Percentiles rank a stretch among this genome's conserved stretches.
phyloP scores from a whole-genome alignment of 2,329 filamentous ascomycete species.

The Dactylellina leptospora region DNA sequence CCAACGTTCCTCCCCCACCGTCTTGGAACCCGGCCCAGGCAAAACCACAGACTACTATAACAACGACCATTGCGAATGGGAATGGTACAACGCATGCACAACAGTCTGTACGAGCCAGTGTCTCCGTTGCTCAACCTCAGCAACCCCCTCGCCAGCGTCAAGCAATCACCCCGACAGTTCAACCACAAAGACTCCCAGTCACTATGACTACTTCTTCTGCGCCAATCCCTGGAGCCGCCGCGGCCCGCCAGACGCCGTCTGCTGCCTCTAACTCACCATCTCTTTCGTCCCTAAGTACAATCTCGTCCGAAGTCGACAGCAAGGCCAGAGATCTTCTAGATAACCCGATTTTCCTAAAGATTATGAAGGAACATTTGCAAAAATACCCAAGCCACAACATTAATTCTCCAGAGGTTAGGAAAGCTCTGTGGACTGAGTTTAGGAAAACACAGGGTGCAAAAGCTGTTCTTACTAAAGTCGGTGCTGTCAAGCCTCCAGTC shows the following conservation, averaged over 20 bases:
- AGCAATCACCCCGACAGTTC: slow-evolving; percentile 1
- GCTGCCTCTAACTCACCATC: slow-evolving; percentile 3
- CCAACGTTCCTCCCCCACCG: slow-evolving; percentile 32
- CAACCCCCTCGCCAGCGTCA: slow-evolving; percentile 12
- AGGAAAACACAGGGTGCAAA: slow-evolving; percentile 27
- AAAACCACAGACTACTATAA: slow-evolving; percentile 5
- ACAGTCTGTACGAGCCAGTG: slow-evolving; percentile 10
- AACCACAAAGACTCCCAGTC: not conserved
- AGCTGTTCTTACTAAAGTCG: slow-evolving; percentile 4
- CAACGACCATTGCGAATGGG: not conserved
- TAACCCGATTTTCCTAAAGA: slow-evolving; percentile 37
- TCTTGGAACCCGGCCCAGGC: slow-evolving; percentile 42
- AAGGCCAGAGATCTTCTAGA: slow-evolving; percentile 34
- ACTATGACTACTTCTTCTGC: not conserved
- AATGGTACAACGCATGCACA: not conserved
- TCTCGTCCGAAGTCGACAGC: slow-evolving; percentile 30
- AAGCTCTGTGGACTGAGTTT: slow-evolving; percentile 36
- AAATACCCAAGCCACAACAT: slow-evolving; percentile 37
- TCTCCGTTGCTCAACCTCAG: slow-evolving; percentile 14
- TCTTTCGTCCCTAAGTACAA: not conserved
- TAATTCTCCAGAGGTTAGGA: slow-evolving; percentile 39
- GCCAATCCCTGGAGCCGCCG: slow-evolving; percentile 2
- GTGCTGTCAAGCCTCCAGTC: slow-evolving; percentile 7
- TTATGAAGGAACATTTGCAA: slow-evolving; percentile 30
- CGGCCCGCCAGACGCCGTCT: no score